Evolutionary conservation across 129 eudicot genomes (phyloP), one percentile per base, ranked within the genome.

Genomic region (Ambrosia trifida): DNA sequence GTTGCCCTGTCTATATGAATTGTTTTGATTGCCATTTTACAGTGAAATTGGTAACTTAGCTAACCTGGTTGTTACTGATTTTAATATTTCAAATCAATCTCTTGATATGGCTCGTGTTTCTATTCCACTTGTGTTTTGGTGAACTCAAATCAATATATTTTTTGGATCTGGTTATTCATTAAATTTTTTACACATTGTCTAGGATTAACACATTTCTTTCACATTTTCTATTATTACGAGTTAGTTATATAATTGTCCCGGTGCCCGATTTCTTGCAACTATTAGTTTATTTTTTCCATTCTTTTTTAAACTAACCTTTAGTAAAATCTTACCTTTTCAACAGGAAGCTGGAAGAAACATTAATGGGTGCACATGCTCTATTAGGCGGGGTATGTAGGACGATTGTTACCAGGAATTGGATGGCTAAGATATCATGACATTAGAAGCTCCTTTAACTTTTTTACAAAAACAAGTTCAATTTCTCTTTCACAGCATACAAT

Each of bases 321-420:
- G 41, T 64, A 19, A 20, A 61, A 72, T 45, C 38, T 32, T 73
- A 33, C 46, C 53, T 8, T 70, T 30, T 65, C 68, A 57, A 79
- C 90, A 94, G 97, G 98, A 94, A 94, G 93, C 96, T 64, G 85
- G 14, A 20, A 77, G 81, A 44, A 89, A 85, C 82, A 78, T 82
- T 71, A 83, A 84, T 82, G 98, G 98, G 57, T 24, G 28, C 28
- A 24, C 28, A 24, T 24, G 28, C 28, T 24, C 28, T 24, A 24
- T 24, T 24, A 24, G 28, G 28, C 28, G 28, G 1, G 28, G 1
- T 24, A 24, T 24, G 1, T 24, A 24, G 28, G 28, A 24, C 28
- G 28, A 24, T 24, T 24, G 28, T 24, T 24, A 24, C 28, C 28
- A 24, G 28, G 28, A 24, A 24, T 24, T 24, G 28, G 28, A 24